Percentiles rank a stretch among this genome's conserved stretches.
These are phyloP conservation scores for Waitea zeae DNA, from an alignment of 1,284 basidiomycete species.

Conservation along the genomic window DNA sequence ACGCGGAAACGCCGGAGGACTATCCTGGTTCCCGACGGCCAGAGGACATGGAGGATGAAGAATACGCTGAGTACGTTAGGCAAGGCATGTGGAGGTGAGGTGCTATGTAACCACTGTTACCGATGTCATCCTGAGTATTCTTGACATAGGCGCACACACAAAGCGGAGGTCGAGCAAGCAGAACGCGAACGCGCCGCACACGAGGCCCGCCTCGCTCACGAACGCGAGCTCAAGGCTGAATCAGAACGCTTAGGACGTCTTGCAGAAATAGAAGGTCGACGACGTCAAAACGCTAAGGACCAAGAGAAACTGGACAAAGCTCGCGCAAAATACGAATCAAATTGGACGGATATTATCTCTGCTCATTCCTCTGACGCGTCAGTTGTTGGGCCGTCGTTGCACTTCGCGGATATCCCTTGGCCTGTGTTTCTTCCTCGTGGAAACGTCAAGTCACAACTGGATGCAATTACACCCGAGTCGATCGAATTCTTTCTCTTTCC, in stretches of 20 bases:
- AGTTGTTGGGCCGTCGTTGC: too few relatives aligned
- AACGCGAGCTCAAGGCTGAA: conserved; percentile 6
- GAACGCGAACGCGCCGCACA: conserved; percentile 31
- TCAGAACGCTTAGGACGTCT: not conserved
- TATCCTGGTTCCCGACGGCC: conserved; percentile 17
- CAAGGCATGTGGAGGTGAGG: conserved; percentile 73
- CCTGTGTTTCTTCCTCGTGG: too few relatives aligned
- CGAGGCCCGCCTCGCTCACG: conserved; percentile 23
- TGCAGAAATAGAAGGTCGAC: too few relatives aligned
- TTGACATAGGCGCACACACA: too few relatives aligned
- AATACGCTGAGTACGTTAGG: conserved; percentile 68
- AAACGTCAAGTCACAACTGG: conserved; percentile 15
- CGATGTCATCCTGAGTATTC: too few relatives aligned
- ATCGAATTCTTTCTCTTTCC: conserved; percentile 43
- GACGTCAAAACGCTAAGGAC: too few relatives aligned
- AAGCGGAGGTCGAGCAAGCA: conserved; percentile 48
- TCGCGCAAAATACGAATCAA: too few relatives aligned
- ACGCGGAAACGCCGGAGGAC: too few relatives aligned
- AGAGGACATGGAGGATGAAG: conserved; percentile 60
- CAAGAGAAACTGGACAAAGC: too few relatives aligned
- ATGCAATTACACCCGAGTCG: conserved; percentile 38
- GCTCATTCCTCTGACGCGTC: too few relatives aligned
- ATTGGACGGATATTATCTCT: too few relatives aligned
- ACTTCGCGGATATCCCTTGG: conserved; percentile 66
- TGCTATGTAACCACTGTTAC: too few relatives aligned